These are phyloP conservation scores for Lodderomyces orthopsilosis DNA, from an alignment of 1,139 yeast species.

Conservation along the genomic window DNA sequence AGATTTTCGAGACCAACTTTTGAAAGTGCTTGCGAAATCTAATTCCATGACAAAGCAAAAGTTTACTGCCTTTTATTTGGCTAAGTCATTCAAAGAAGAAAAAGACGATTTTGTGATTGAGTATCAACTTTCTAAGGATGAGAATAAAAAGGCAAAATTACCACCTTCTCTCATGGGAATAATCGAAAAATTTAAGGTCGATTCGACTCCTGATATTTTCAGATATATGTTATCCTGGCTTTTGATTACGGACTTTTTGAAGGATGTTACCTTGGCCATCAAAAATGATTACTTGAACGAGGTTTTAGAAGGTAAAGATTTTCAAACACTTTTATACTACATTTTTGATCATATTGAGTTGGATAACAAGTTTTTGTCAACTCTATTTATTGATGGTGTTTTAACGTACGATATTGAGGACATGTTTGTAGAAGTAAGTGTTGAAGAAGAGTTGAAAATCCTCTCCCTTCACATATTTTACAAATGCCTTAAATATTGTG, in stretches of 20 bases:
- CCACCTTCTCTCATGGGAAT: slow-evolving; percentile 34
- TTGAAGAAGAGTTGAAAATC: slow-evolving; percentile 28
- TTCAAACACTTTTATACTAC: slow-evolving; percentile 48
- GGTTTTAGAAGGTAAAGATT: slow-evolving; percentile 45
- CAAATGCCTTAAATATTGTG: slow-evolving; percentile 55
- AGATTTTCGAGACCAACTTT: slow-evolving; percentile 19
- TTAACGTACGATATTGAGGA: slow-evolving; percentile 18
- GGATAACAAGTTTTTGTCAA: slow-evolving; percentile 23
- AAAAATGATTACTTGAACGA: slow-evolving; percentile 24
- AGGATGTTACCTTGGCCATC: slow-evolving; percentile 47
- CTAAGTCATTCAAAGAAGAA: slow-evolving; percentile 27
- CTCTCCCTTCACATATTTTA: slow-evolving; percentile 56
- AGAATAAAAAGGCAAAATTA: slow-evolving; percentile 27
- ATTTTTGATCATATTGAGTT: slow-evolving; percentile 50
- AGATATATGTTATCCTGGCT: slow-evolving; percentile 71
- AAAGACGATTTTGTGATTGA: slow-evolving; percentile 65
- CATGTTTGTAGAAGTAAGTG: slow-evolving; percentile 19
- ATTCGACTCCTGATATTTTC: slow-evolving; percentile 21
- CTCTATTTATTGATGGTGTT: slow-evolving; percentile 13
- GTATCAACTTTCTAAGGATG: slow-evolving; percentile 46
- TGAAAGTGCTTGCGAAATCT: slow-evolving; percentile 20
- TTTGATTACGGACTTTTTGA: slow-evolving; percentile 60
- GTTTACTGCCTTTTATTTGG: slow-evolving; percentile 35
- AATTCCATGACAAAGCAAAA: slow-evolving; percentile 32
- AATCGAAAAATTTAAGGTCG: slow-evolving; percentile 1